A percentile compares a stretch with the other conserved stretches of the same genome.
Evolutionary conservation across 192 early-diverging fungal species (phyloP).

Genomic region (Coemansia sp.): DNA sequence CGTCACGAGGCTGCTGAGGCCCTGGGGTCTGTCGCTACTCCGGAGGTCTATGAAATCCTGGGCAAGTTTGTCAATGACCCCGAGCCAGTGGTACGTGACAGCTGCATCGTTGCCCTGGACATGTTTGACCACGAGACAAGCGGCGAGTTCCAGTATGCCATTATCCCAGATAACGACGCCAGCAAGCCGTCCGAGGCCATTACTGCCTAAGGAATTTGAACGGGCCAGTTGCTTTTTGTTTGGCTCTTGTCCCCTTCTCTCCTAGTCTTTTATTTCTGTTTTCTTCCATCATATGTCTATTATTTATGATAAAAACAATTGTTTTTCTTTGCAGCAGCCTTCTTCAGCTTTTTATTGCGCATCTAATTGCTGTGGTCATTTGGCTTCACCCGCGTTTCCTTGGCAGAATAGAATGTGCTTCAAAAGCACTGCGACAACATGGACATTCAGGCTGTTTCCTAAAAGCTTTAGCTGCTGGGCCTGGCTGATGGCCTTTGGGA

Average conservation of each 20-base stretch:
- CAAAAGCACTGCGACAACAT: slow-evolving; percentile 43
- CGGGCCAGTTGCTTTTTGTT: background rate
- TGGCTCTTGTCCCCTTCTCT: no score
- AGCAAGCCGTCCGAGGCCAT: slow-evolving; percentile 8
- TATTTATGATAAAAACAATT: no score
- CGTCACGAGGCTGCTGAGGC: slow-evolving; percentile 98
- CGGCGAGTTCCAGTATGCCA: slow-evolving; percentile 85
- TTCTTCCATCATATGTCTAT: background rate
- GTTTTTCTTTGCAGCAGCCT: no score
- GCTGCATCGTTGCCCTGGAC: slow-evolving; percentile 90
- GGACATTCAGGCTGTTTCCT: slow-evolving; percentile 47
- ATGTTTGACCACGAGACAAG: slow-evolving; percentile 92
- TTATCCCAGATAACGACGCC: slow-evolving; percentile 39
- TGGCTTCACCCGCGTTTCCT: no score
- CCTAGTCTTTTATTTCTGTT: background rate
- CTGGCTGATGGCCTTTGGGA: slow-evolving; percentile 26
- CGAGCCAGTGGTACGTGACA: slow-evolving; percentile 85
- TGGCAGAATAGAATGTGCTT: slow-evolving; percentile 26
- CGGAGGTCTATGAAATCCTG: slow-evolving; percentile 76
- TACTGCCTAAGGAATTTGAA: background rate
- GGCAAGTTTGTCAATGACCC: slow-evolving; percentile 71
- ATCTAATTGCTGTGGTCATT: no score
- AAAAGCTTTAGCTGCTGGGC: slow-evolving; percentile 42
- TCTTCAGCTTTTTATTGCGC: background rate
- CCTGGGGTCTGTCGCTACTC: slow-evolving; percentile 90